A percentile compares a stretch with the other conserved stretches of the same genome.
These are phyloP conservation scores for Orychophragmus violaceus DNA, from an alignment of 345 rosid species.

Conservation along the genomic window DNA sequence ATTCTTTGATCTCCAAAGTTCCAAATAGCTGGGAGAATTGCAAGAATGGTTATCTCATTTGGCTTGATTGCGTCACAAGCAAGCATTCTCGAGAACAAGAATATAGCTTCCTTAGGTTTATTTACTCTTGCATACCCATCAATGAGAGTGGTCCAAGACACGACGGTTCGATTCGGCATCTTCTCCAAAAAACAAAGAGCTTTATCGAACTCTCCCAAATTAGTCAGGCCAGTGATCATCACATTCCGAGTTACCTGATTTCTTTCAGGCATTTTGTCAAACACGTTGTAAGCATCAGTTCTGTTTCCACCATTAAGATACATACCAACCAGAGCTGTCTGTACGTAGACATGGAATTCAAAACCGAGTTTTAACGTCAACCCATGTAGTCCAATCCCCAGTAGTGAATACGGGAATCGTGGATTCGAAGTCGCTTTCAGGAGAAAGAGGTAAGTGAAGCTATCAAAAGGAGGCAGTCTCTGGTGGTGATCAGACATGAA, in stretches of 20 bases:
- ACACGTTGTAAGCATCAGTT: slow-evolving; percentile 37
- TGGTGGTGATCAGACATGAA: slow-evolving; percentile 9
- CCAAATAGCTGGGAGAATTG: slow-evolving; percentile 62
- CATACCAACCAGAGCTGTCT: slow-evolving; percentile 54
- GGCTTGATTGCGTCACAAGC: slow-evolving; percentile 43
- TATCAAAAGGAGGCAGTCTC: slow-evolving; percentile 42
- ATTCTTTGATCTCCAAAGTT: slow-evolving; percentile 38
- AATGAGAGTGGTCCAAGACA: slow-evolving; percentile 78
- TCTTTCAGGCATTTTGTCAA: slow-evolving; percentile 64
- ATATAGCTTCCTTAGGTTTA: slow-evolving; percentile 45
- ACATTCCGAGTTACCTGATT: slow-evolving; percentile 75
- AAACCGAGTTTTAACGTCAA: slow-evolving; percentile 58
- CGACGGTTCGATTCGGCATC: slow-evolving; percentile 60
- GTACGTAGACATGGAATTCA: slow-evolving; percentile 54
- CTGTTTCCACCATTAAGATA: slow-evolving; percentile 32
- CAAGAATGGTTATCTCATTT: slow-evolving; percentile 56
- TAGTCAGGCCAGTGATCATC: slow-evolving; percentile 64
- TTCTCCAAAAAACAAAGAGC: slow-evolving; percentile 53
- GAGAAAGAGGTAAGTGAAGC: slow-evolving; percentile 59
- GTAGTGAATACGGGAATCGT: slow-evolving; percentile 2
- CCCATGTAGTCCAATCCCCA: slow-evolving; percentile 60
- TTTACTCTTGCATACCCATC: slow-evolving; percentile 63
- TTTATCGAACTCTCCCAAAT: slow-evolving; percentile 48
- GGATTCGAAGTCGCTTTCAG: slow-evolving; percentile 39
- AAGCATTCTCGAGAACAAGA: slow-evolving; percentile 63